phyloP scores from a whole-genome alignment of 139 green algal genomes.

The Ettlia oleoabundans region DNA sequence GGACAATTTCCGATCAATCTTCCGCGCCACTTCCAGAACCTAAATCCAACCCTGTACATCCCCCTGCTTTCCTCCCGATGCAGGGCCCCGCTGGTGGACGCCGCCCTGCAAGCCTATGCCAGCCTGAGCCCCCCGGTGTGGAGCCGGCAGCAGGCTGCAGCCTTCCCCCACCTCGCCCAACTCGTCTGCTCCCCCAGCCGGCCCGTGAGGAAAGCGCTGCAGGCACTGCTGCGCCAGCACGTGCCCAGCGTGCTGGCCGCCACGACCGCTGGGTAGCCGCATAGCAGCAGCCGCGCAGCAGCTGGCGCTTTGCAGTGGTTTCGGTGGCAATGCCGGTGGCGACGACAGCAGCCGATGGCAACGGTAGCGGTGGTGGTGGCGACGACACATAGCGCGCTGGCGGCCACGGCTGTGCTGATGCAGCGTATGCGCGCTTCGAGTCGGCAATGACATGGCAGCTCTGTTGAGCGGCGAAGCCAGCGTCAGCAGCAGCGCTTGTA shows the following conservation, averaged over 20 bases:
- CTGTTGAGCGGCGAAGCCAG: no score
- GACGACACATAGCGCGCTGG: no score
- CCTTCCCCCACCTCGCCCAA: slow-evolving; percentile 19
- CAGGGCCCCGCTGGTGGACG: slow-evolving; percentile 28
- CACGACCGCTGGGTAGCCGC: no score
- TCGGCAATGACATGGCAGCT: no score
- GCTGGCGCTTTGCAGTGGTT: not conserved
- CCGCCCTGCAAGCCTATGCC: slow-evolving; percentile 1
- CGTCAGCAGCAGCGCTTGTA: no score
- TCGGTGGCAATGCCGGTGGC: no score
- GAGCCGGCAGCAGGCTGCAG: not conserved
- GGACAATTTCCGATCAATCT: not conserved
- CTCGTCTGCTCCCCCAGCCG: slow-evolving; percentile 29
- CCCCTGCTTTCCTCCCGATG: not conserved
- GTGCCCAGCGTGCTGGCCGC: slow-evolving; percentile 2
- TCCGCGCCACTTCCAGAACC: not conserved
- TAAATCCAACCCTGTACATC: not conserved
- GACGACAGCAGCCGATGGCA: no score
- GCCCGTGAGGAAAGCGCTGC: not conserved
- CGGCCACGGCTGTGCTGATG: no score
- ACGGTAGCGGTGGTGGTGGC: no score
- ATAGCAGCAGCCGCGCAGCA: not conserved
- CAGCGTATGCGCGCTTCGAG: no score
- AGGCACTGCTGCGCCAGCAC: slow-evolving; percentile 14
- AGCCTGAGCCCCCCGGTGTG: slow-evolving; percentile 15